Evolutionary conservation across 2,329 filamentous ascomycete genomes (phyloP).

Genomic region (Fusarium solani-melongenae): DNA sequence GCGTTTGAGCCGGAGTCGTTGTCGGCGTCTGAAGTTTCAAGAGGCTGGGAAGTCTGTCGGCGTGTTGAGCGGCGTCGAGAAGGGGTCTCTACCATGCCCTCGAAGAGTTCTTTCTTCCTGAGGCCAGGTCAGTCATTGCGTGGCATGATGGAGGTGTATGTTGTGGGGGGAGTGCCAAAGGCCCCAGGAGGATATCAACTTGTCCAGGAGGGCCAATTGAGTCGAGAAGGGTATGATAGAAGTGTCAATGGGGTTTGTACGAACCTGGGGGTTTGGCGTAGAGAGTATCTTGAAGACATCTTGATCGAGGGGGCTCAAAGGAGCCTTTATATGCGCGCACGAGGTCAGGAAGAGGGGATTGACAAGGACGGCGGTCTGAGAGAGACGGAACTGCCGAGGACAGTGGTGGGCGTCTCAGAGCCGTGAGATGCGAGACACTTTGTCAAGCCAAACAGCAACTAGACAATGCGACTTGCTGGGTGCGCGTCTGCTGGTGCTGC

Average conservation of each 20-base stretch:
- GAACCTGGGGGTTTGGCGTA: constrained; percentile 53
- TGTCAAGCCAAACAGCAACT: neutral
- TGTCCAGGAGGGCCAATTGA: neutral
- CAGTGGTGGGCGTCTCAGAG: neutral
- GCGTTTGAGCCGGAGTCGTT: constrained; percentile 59
- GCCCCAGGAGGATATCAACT: neutral
- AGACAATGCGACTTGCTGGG: neutral
- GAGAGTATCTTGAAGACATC: constrained; percentile 53
- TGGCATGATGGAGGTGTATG: neutral
- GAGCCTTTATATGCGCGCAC: constrained; percentile 40
- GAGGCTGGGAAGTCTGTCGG: constrained; percentile 61
- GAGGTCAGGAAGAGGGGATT: constrained; percentile 13
- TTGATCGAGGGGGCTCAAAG: constrained; percentile 26
- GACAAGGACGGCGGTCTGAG: constrained; percentile 2
- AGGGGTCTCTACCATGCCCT: constrained; percentile 71
- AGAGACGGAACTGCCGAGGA: neutral
- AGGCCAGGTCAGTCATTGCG: constrained; percentile 12
- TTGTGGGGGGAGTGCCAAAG: neutral
- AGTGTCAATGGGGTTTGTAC: constrained; percentile 13
- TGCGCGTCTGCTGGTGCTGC: neutral
- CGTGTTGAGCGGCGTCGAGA: constrained; percentile 59
- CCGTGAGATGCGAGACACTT: neutral
- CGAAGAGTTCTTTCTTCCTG: constrained; percentile 71
- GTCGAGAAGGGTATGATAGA: neutral
- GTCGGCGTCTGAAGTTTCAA: constrained; percentile 60